These are phyloP conservation scores for Colletotrichum sp. DNA, from an alignment of 2,329 filamentous ascomycete species.

Conservation along the genomic window DNA sequence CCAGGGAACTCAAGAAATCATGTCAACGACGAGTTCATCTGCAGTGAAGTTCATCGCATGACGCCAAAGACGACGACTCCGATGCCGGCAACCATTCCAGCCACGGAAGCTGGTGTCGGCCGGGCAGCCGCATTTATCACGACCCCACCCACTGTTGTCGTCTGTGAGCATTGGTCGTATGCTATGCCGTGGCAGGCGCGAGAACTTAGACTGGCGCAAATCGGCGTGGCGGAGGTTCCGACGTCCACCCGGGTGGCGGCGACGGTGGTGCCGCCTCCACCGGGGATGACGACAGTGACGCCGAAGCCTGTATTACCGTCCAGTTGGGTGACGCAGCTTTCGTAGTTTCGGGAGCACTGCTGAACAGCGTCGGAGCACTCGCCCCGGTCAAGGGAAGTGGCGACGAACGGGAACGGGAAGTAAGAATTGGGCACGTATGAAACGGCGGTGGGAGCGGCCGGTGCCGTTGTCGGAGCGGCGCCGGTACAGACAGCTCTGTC, in stretches of 20 bases:
- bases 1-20: background rate
- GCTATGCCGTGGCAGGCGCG: slow-evolving; percentile 54
- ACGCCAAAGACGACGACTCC: slow-evolving; percentile 15
- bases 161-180: slow-evolving; percentile 41
- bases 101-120: slow-evolving; percentile 13
- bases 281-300: slow-evolving; percentile 62
- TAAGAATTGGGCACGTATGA: slow-evolving; percentile 63
- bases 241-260: slow-evolving; percentile 43
- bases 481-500: slow-evolving; percentile 61
- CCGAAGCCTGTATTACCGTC: slow-evolving; percentile 46
- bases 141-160: slow-evolving; percentile 22
- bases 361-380: slow-evolving; percentile 57
- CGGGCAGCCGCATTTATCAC: slow-evolving; percentile 18
- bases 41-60: slow-evolving; percentile 2
- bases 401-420: slow-evolving; percentile 65
- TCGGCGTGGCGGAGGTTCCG: slow-evolving; percentile 51
- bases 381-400: slow-evolving; percentile 56
- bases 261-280: slow-evolving; percentile 58
- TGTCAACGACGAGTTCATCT: background rate
- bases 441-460: slow-evolving; percentile 40
- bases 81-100: slow-evolving; percentile 17
- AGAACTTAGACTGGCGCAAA: slow-evolving; percentile 62
- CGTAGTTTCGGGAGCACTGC: slow-evolving; percentile 60
- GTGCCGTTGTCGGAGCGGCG: slow-evolving; percentile 48
- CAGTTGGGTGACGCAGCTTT: slow-evolving; percentile 56